phyloP scores from a whole-genome alignment of 2,329 filamentous ascomycete species.

The Neofusicoccum parvum region DNA sequence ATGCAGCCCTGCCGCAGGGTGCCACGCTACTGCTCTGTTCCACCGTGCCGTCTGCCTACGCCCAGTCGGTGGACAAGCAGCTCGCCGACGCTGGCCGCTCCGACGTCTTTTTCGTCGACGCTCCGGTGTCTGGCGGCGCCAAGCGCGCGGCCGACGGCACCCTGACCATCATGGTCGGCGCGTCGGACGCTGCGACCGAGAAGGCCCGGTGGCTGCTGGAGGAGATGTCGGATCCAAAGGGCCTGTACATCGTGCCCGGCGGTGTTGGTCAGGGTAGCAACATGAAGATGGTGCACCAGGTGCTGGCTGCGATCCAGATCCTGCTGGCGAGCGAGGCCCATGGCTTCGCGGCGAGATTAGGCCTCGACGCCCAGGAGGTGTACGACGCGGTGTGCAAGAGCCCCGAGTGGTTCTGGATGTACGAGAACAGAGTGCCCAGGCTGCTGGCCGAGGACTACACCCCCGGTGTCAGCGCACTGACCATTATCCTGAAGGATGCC shows the following conservation, averaged over 20 bases:
- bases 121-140: slow-evolving; percentile 72
- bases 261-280: slow-evolving; percentile 57
- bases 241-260: slow-evolving; percentile 60
- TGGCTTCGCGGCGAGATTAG: slow-evolving; percentile 57
- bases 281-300: slow-evolving; percentile 61
- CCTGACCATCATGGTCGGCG: slow-evolving; percentile 74
- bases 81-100: slow-evolving; percentile 57
- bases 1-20: slow-evolving; percentile 53
- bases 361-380: slow-evolving; percentile 54
- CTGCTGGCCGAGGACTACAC: slow-evolving; percentile 56
- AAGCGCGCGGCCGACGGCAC: slow-evolving; percentile 70
- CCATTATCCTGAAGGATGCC: slow-evolving; percentile 52
- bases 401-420: slow-evolving; percentile 55
- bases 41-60: slow-evolving; percentile 69
- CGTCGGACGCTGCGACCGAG: slow-evolving; percentile 57
- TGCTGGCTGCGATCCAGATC: slow-evolving; percentile 62
- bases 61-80: slow-evolving; percentile 60
- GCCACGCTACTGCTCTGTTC: slow-evolving; percentile 69
- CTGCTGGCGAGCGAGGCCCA: slow-evolving; percentile 59
- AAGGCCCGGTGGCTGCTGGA: slow-evolving; percentile 62
- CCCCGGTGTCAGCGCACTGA: slow-evolving; percentile 47
- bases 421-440: slow-evolving; percentile 58
- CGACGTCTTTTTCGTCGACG: slow-evolving; percentile 70
- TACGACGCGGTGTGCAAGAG: slow-evolving; percentile 50
- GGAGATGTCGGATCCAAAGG: slow-evolving; percentile 62